phyloP scores from a whole-genome alignment of 2,329 filamentous ascomycete species.

The Fusarium sp. region DNA sequence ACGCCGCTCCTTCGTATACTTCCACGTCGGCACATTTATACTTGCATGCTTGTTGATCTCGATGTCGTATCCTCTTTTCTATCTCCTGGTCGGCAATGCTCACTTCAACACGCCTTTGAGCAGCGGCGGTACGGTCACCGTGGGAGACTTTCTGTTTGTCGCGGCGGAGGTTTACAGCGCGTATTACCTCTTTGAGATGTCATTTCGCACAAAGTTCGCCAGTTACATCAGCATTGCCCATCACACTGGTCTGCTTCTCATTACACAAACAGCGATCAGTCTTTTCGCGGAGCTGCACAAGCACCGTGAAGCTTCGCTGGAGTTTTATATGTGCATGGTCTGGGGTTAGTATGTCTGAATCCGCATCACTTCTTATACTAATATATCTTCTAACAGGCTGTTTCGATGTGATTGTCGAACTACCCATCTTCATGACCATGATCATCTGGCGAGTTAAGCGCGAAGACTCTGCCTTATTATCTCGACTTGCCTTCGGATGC shows the following conservation, averaged over 20 bases:
- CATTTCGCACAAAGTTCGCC: constrained; percentile 20
- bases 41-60: background rate
- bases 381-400: background rate
- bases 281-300: constrained; percentile 10
- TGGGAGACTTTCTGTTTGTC: constrained; percentile 9
- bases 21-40: constrained; percentile 15
- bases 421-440: constrained; percentile 16
- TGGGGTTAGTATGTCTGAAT: constrained; percentile 2
- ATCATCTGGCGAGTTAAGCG: constrained; percentile 16
- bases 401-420: constrained; percentile 18
- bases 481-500: constrained; percentile 7
- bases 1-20: constrained; percentile 18
- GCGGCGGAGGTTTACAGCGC: constrained; percentile 13
- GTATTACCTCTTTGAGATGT: constrained; percentile 20
- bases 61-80: background rate
- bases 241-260: background rate
- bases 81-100: constrained; percentile 8
- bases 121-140: background rate
- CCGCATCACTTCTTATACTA: background rate
- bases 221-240: constrained; percentile 21
- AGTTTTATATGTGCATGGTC: constrained; percentile 32
- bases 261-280: constrained; percentile 6
- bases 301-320: constrained; percentile 6
- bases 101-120: background rate
- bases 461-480: background rate